Conservation (phyloP, 2,329 filamentous ascomycete species). For the Lachnellula subtilissima region DNA sequence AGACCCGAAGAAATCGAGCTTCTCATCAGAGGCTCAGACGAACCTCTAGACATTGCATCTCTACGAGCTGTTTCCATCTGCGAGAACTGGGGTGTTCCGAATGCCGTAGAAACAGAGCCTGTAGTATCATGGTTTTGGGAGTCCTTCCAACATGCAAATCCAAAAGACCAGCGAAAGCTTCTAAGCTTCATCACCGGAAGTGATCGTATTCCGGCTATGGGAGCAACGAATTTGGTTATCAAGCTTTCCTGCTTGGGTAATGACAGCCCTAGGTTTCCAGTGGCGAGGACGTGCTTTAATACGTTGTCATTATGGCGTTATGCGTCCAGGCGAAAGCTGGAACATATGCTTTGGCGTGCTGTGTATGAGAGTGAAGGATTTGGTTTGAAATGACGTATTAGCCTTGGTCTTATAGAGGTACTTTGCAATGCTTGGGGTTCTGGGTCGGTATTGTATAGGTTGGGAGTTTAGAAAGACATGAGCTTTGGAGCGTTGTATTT, state of each 20-base stretch:
- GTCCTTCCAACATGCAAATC: constrained; percentile 61
- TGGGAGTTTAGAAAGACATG: not conserved
- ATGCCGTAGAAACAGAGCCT: constrained; percentile 55
- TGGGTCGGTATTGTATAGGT: not conserved
- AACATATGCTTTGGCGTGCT: constrained; percentile 73
- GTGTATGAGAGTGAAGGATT: constrained; percentile 91
- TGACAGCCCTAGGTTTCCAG: constrained; percentile 70
- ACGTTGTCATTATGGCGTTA: constrained; percentile 74
- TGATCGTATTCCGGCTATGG: constrained; percentile 85
- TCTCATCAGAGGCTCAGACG: constrained; percentile 78
- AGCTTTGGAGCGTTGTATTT: too few relatives aligned
- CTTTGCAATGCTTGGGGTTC: not conserved
- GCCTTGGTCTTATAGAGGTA: not conserved
- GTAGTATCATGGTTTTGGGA: constrained; percentile 87
- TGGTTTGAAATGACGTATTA: constrained; percentile 64
- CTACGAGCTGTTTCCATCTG: constrained; percentile 74
- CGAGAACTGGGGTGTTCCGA: constrained; percentile 66
- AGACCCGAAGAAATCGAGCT: constrained; percentile 89
- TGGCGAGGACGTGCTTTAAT: constrained; percentile 90
- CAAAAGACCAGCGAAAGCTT: constrained; percentile 69
- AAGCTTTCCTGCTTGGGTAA: constrained; percentile 71
- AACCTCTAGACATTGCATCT: constrained; percentile 71
- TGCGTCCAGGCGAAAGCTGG: constrained; percentile 58
- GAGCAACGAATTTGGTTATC: constrained; percentile 73
- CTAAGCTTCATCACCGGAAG: constrained; percentile 86